Evolutionary conservation across 2,329 filamentous ascomycete species (phyloP).

Genomic region (Nemania sp.): DNA sequence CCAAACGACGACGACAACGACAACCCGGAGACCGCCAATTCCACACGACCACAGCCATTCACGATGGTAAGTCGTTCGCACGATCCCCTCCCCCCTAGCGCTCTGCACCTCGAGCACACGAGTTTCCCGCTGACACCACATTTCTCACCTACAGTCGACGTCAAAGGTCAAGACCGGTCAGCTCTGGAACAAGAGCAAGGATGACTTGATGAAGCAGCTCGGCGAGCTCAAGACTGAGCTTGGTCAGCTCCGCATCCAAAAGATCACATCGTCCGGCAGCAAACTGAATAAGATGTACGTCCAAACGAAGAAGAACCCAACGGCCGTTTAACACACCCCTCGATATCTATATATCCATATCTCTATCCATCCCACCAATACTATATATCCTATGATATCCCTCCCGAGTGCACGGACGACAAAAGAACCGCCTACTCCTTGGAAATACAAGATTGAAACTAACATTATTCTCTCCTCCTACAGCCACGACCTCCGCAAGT

Average conservation of each 20-base stretch:
- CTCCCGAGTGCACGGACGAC: constrained; percentile 16
- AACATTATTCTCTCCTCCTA: constrained; percentile 44
- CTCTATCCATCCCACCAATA: constrained; percentile 28
- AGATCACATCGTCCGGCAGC: constrained; percentile 93
- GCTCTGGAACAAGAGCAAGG: constrained; percentile 99
- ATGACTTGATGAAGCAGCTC: constrained; percentile 95
- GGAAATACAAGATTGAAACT: constrained; percentile 14
- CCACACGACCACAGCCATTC: constrained; percentile 50
- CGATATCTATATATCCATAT: constrained; percentile 30
- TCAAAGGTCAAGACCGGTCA: constrained; percentile 91
- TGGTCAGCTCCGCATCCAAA: constrained; percentile 95
- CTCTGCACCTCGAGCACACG: background rate
- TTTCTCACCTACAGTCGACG: constrained; percentile 60
- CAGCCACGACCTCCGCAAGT: constrained; percentile 99
- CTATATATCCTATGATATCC: constrained; percentile 2
- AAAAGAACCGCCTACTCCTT: background rate
- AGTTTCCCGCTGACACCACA: constrained; percentile 39
- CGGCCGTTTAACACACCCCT: constrained; percentile 31
- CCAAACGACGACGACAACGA: constrained; percentile 39
- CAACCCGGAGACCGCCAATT: constrained; percentile 46
- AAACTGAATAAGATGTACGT: constrained; percentile 98
- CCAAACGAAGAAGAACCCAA: constrained; percentile 19
- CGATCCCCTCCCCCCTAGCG: background rate
- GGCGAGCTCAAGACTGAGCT: constrained; percentile 96
- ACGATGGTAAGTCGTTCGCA: constrained; percentile 61